Evolutionary conservation across 2,329 filamentous ascomycete species (phyloP).

Genomic region (Penicillium paneum): DNA sequence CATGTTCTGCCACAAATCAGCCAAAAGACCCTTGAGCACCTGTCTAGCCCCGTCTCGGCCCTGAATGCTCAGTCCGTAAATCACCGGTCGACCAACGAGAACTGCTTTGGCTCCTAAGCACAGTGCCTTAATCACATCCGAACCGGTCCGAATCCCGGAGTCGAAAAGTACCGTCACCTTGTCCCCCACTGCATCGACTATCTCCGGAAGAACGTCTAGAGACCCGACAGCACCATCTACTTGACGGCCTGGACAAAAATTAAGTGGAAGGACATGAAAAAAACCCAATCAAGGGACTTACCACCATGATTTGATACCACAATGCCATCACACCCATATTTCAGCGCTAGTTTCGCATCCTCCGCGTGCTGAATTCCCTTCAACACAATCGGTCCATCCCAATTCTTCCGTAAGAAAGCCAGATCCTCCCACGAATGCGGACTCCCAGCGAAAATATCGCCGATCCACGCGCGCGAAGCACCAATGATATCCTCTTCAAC

Average conservation of each 20-base stretch:
- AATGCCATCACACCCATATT: constrained; percentile 50
- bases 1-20: constrained; percentile 56
- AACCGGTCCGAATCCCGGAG: constrained; percentile 49
- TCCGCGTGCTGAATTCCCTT: constrained; percentile 57
- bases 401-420: constrained; percentile 56
- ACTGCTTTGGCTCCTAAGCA: constrained; percentile 57
- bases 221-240: constrained; percentile 52
- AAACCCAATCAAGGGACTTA: constrained; percentile 2
- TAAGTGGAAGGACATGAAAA: neutral
- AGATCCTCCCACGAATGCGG: constrained; percentile 62
- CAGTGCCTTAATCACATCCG: constrained; percentile 52
- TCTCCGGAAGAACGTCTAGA: constrained; percentile 56
- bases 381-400: constrained; percentile 62
- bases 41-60: constrained; percentile 56
- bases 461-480: constrained; percentile 55
- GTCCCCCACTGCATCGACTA: constrained; percentile 58
- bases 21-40: constrained; percentile 51
- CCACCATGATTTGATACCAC: constrained; percentile 55
- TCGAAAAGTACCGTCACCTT: constrained; percentile 51
- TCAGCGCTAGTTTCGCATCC: constrained; percentile 47
- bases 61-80: constrained; percentile 57
- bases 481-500: constrained; percentile 49
- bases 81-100: constrained; percentile 55
- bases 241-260: constrained; percentile 39
- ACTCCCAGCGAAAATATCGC: constrained; percentile 51